Base-by-base conservation (phyloP, 139 green algal species). In the Chlorella vulgaris region DNA sequence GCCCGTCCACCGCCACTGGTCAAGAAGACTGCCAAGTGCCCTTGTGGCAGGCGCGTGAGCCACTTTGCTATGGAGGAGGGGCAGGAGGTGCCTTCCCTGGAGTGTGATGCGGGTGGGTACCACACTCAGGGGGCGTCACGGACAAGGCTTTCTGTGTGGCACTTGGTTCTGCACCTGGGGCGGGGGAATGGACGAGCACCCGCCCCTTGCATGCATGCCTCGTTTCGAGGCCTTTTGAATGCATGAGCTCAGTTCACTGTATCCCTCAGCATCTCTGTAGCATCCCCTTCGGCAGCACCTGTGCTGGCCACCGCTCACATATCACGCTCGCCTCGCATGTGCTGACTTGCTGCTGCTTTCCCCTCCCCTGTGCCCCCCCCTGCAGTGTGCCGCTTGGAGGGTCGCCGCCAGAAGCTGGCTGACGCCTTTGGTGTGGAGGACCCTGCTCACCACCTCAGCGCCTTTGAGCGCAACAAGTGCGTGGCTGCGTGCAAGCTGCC, bases 381-480 rank as follows among this genome's bases (percentile, higher is more conserved):
- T 29, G 69, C 69, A 8, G 80, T 88, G 7, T 95, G 92, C 75
- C 71, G 80, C 35, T 68, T 86, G 2, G 78, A 84, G 65, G 50
- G 78, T 43, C 84, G 90, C 6, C 84, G 83, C 28, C 42, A 47
- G 13, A 79, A 76, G 67, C 81, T 95, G 65, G 92, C 90, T 0
- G 84, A 90, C 31, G 92, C 92, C 2, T 95, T 95, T 86, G 92
- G 92, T 0, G 86, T 95, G 22, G 70, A 80, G 2, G 51, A 88
- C 47, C 84, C 85, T 0, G 83, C 87, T 0, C 40, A 39, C 18
- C 89, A 95, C 63, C 78, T 88, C 7, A 35, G 79, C 33, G 85
- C 80, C 51, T 92, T 90, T 78, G 88, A 94, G 35, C 80, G 81
- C 4, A 82, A 91, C 50, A 81, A 78, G 85, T 83, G 68, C 39